Percentiles rank a stretch among this genome's conserved stretches.
phyloP scores from a whole-genome alignment of 2,329 filamentous ascomycete genomes.

The Sordariomycetes sp. region DNA sequence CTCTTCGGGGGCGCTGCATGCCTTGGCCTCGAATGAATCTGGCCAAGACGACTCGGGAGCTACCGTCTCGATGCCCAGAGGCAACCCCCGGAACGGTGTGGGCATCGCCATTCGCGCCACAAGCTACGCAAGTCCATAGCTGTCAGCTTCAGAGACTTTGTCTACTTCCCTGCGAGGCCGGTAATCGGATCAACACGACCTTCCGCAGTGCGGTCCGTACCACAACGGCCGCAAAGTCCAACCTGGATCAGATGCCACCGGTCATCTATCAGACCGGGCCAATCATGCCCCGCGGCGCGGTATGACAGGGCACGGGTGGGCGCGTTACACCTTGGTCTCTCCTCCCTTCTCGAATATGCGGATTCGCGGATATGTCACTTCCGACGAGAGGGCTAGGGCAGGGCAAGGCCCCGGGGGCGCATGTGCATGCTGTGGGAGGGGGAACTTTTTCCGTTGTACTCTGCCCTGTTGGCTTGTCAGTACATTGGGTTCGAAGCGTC shows the following conservation, averaged over 20 bases:
- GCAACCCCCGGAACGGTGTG: neutral
- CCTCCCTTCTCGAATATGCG: neutral
- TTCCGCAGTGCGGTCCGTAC: neutral
- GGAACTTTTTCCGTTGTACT: neutral
- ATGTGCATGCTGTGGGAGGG: neutral
- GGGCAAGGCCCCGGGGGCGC: neutral
- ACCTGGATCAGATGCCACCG: neutral
- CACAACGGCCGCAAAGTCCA: neutral
- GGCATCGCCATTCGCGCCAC: neutral
- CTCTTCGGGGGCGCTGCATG: neutral
- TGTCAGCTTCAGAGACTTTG: neutral
- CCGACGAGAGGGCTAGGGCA: neutral
- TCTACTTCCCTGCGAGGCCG: neutral
- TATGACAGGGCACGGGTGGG: neutral
- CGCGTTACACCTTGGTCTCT: neutral
- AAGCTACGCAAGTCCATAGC: neutral
- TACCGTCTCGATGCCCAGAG: neutral
- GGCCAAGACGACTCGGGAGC: neutral
- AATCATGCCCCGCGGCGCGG: neutral
- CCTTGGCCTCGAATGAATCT: neutral
- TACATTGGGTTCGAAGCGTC: neutral
- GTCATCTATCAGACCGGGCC: neutral
- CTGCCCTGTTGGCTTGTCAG: neutral
- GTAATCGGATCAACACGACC: neutral
- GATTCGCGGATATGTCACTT: neutral